These are phyloP conservation scores for Schwanniomyces vanrijiae DNA, from an alignment of 805 yeast species.

Conservation along the genomic window DNA sequence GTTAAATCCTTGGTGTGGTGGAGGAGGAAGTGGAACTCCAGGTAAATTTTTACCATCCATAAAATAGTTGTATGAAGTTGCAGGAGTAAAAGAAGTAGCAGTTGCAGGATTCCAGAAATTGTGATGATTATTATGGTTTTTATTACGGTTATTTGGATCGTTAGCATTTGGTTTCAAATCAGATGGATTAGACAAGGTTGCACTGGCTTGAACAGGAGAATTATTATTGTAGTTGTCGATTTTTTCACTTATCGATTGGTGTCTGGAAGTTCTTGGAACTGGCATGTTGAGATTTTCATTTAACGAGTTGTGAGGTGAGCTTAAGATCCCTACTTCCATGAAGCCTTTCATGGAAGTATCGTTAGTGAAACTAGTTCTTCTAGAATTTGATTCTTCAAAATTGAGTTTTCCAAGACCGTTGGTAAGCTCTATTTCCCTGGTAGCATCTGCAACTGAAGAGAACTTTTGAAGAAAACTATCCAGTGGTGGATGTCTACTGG, in stretches of 20 bases:
- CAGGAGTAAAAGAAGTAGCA: conserved; percentile 59
- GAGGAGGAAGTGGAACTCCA: conserved; percentile 22
- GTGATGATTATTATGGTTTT: conserved; percentile 15
- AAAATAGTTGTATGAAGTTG: conserved; percentile 22
- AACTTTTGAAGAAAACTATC: conserved; percentile 61
- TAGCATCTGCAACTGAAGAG: conserved; percentile 65
- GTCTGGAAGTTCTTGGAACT: conserved; percentile 36
- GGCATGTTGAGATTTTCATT: conserved; percentile 45
- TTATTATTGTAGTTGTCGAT: conserved; percentile 54
- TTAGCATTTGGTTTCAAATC: conserved; percentile 21
- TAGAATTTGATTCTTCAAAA: conserved; percentile 30
- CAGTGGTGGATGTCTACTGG: conserved; percentile 45
- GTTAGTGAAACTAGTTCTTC: conserved; percentile 52
- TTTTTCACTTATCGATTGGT: conserved; percentile 60
- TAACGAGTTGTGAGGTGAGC: conserved; percentile 40
- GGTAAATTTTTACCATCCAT: conserved; percentile 20
- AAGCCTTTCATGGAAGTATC: conserved; percentile 25
- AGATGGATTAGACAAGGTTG: conserved; percentile 30
- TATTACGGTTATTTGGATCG: conserved; percentile 4
- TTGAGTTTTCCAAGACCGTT: conserved; percentile 41
- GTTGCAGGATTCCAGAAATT: conserved; percentile 69
- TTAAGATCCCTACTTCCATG: conserved; percentile 13
- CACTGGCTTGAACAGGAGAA: conserved; percentile 47
- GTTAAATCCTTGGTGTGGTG: conserved; percentile 21
- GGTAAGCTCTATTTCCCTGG: conserved; percentile 59